Evolutionary conservation across 257 asterid species (phyloP).

Genomic region (Solanum sejunctum): DNA sequence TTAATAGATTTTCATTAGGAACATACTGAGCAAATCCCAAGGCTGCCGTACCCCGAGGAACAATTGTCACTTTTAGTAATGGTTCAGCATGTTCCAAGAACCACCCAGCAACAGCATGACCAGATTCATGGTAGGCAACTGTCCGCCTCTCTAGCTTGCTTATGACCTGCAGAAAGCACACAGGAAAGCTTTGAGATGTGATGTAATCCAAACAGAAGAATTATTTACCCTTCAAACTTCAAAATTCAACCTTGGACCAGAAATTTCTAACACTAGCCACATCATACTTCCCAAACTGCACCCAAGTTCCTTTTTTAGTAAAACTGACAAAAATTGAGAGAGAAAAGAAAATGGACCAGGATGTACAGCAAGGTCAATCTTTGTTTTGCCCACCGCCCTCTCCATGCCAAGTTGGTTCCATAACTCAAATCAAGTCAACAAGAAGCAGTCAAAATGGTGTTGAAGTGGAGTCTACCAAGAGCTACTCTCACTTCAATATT

Average conservation of each 20-base stretch:
- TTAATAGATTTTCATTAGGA: slow-evolving; percentile 65
- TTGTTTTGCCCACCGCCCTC: not conserved
- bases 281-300: not conserved
- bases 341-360: not conserved
- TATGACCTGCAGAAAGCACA: slow-evolving; percentile 41
- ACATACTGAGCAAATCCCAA: slow-evolving; percentile 89
- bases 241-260: not conserved
- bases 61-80: slow-evolving; percentile 68
- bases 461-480: not conserved
- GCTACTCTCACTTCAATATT: not conserved
- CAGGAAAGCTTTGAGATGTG: not conserved
- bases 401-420: not conserved
- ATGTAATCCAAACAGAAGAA: not conserved
- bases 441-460: not conserved
- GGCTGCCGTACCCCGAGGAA: slow-evolving; percentile 90
- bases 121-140: slow-evolving; percentile 89
- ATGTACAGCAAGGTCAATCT: not conserved
- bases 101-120: slow-evolving; percentile 93
- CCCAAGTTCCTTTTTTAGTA: not conserved
- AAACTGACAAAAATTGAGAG: not conserved
- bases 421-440: not conserved
- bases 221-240: not conserved
- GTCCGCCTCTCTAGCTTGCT: slow-evolving; percentile 60
- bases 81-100: slow-evolving; percentile 84
- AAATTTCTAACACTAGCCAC: not conserved